Evolutionary conservation across 176 grass and related monocot species (phyloP).

Genomic region (Poa pratensis): DNA sequence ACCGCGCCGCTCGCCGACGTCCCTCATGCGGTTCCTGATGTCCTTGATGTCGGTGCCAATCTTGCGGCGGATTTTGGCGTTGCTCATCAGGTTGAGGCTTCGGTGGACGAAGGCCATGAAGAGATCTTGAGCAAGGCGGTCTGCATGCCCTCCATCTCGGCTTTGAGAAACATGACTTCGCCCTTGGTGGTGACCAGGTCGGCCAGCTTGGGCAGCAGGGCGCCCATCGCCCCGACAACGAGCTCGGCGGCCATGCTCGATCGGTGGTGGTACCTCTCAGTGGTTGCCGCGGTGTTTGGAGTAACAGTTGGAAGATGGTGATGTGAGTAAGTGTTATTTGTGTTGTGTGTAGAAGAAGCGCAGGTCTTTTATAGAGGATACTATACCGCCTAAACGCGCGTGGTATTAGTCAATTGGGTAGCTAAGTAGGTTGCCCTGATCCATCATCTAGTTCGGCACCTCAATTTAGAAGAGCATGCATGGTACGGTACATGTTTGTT

Average conservation of each 20-base stretch:
- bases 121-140: not conserved
- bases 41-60: not conserved
- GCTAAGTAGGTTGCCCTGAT: too few species aligned
- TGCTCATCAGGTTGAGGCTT: not conserved
- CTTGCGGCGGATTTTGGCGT: not conserved
- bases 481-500: too few species aligned
- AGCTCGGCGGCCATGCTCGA: not conserved
- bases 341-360: too few species aligned
- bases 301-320: too few species aligned
- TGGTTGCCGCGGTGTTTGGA: too few species aligned
- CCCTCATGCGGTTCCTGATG: not conserved
- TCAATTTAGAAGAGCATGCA: too few species aligned
- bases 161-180: slow-evolving; percentile 18
- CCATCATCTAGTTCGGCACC: too few species aligned
- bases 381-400: too few species aligned
- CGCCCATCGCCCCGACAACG: not conserved
- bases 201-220: slow-evolving; percentile 32
- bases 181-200: not conserved
- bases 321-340: too few species aligned
- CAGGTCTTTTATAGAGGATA: too few species aligned
- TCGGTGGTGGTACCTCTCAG: too few species aligned
- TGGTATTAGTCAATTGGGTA: too few species aligned
- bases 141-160: slow-evolving; percentile 26
- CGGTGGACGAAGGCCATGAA: not conserved
- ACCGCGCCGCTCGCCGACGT: not conserved